Percentiles rank a stretch among this genome's conserved stretches.
Evolutionary conservation across 1,284 basidiomycete genomes (phyloP).

Genomic region (Clitocybe nebularis): DNA sequence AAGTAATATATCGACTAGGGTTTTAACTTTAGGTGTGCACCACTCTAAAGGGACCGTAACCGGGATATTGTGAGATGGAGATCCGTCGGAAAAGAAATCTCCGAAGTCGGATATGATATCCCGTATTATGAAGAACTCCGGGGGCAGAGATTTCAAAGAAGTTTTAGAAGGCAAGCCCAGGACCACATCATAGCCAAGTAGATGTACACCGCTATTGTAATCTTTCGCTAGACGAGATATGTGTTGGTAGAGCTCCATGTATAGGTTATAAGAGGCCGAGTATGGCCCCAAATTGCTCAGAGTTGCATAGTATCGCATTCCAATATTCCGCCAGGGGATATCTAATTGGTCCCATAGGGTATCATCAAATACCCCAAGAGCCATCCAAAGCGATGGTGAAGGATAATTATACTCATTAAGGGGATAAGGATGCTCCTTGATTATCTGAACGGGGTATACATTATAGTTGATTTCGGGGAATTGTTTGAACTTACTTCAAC

Average conservation of each 20-base stretch:
- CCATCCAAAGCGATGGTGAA: conserved; percentile 50
- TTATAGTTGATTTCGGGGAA: conserved; percentile 1
- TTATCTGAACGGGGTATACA: conserved; percentile 36
- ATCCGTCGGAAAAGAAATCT: conserved; percentile 35
- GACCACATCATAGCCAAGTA: conserved; percentile 13
- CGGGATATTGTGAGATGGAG: conserved; percentile 30
- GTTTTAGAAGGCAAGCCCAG: conserved; percentile 13
- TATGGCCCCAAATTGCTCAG: conserved; percentile 42
- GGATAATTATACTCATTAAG: conserved; percentile 52
- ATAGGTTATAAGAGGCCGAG: conserved; percentile 51
- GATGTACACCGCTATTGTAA: conserved; percentile 13
- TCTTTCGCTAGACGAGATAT: conserved; percentile 28
- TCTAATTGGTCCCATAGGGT: conserved; percentile 34
- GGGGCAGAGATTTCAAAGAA: conserved; percentile 22
- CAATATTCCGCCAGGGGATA: conserved; percentile 52
- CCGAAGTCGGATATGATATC: conserved; percentile 50
- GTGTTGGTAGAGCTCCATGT: conserved; percentile 51
- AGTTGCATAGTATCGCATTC: conserved; percentile 57
- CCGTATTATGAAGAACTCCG: conserved; percentile 41
- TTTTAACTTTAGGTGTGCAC: conserved; percentile 70
- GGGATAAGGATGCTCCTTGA: conserved; percentile 53
- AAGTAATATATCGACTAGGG: conserved; percentile 58
- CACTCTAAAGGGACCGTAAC: conserved; percentile 46
- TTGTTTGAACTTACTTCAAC: conserved; percentile 45
- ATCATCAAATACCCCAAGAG: conserved; percentile 44